Percentiles rank a stretch among this genome's conserved stretches.
Conservation (phyloP, 164 flowering plant genomes). For the Magnolia officinalis region DNA sequence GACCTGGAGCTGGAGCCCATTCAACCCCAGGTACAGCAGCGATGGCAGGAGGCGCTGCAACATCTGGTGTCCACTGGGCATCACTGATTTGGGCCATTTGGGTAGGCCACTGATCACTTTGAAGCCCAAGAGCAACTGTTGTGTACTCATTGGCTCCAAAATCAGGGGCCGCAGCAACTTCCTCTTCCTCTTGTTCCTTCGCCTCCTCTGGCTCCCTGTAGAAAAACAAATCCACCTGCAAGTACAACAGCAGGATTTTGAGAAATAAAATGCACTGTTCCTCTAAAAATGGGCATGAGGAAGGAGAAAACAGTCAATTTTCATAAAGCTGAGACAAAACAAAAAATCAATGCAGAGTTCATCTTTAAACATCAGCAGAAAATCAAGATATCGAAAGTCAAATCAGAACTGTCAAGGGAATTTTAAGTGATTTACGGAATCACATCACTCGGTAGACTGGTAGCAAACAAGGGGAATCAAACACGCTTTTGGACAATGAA, state of each 20-base stretch:
- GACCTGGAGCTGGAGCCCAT: constrained; percentile 40
- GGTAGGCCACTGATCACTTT: constrained; percentile 37
- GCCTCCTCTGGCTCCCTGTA: constrained; percentile 26
- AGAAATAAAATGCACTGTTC: neutral
- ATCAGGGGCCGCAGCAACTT: constrained; percentile 34
- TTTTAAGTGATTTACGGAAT: neutral
- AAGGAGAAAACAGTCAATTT: neutral
- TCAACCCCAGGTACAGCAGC: constrained; percentile 27
- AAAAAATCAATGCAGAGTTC: neutral
- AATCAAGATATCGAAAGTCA: neutral
- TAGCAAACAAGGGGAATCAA: neutral
- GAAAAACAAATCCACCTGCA: constrained; percentile 23
- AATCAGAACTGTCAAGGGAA: neutral
- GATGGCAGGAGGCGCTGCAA: constrained; percentile 17
- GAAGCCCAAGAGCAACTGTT: constrained; percentile 14
- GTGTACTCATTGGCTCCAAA: constrained; percentile 29
- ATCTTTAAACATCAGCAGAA: neutral
- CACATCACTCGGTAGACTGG: neutral
- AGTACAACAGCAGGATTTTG: neutral
- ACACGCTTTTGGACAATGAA: neutral
- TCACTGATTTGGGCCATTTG: constrained; percentile 25
- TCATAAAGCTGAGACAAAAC: neutral
- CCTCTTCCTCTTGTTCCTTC: constrained; percentile 58
- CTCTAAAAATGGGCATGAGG: neutral
- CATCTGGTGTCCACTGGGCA: constrained; percentile 42